Conservation (phyloP, 2,329 filamentous ascomycete species). For the Pseudocercospora vitis region DNA sequence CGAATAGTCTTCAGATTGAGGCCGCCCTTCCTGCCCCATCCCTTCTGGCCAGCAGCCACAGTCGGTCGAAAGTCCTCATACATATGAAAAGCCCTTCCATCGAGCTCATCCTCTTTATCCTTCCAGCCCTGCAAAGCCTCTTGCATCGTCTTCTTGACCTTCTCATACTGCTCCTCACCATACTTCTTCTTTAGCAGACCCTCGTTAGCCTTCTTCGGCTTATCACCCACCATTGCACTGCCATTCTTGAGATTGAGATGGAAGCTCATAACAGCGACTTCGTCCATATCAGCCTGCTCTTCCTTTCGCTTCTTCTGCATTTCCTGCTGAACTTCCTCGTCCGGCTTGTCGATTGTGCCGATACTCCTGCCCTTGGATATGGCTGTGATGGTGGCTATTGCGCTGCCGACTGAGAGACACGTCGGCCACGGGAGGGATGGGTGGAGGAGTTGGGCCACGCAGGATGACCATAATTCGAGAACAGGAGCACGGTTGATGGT, state of each 20-base stretch:
- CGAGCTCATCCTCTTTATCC: slow-evolving; percentile 32
- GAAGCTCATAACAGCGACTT: slow-evolving; percentile 37
- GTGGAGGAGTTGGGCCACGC: slow-evolving; percentile 33
- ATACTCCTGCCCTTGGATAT: slow-evolving; percentile 38
- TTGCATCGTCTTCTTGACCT: slow-evolving; percentile 26
- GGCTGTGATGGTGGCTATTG: slow-evolving; percentile 36
- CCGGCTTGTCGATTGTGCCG: slow-evolving; percentile 31
- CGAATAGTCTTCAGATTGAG: slow-evolving; percentile 24
- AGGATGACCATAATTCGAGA: slow-evolving; percentile 35
- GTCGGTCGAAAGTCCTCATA: slow-evolving; percentile 37
- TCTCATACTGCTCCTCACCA: slow-evolving; percentile 28
- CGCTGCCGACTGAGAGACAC: slow-evolving; percentile 36
- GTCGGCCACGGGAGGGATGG: slow-evolving; percentile 34
- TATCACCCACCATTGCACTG: slow-evolving; percentile 23
- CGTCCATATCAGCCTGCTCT: slow-evolving; percentile 26
- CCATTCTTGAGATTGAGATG: slow-evolving; percentile 36
- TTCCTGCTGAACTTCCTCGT: slow-evolving; percentile 23
- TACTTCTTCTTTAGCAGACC: slow-evolving; percentile 32
- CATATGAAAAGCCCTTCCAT: slow-evolving; percentile 31
- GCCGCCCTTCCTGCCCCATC: slow-evolving; percentile 36
- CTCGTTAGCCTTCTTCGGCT: slow-evolving; percentile 30
- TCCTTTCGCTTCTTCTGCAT: slow-evolving; percentile 26
- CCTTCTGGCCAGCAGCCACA: slow-evolving; percentile 33
- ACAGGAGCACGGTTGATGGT: slow-evolving; percentile 38
- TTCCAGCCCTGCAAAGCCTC: slow-evolving; percentile 28